Percentiles rank a stretch among this genome's conserved stretches.
These are phyloP conservation scores for Leptosphaerulina australis DNA, from an alignment of 2,329 filamentous ascomycete species.

Conservation along the genomic window DNA sequence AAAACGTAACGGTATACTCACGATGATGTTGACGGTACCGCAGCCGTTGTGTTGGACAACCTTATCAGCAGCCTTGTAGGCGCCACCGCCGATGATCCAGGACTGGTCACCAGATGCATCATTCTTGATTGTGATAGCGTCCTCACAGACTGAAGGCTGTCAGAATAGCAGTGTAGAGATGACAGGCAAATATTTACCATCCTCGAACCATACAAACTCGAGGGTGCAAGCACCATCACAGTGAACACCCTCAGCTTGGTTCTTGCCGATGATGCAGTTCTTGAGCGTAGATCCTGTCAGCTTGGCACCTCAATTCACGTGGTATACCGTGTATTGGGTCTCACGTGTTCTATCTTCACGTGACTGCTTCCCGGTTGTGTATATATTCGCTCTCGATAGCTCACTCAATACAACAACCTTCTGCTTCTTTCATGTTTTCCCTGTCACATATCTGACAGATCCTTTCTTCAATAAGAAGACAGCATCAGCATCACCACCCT, in stretches of 20 bases:
- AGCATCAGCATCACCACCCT: slow-evolving; percentile 47
- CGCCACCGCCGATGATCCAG: slow-evolving; percentile 49
- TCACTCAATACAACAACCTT: too few species aligned
- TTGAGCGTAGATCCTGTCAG: slow-evolving; percentile 56
- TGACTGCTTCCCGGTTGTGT: too few species aligned
- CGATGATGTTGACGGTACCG: slow-evolving; percentile 41
- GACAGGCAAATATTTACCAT: slow-evolving; percentile 5
- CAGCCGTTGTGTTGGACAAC: slow-evolving; percentile 48
- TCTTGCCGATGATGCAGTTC: slow-evolving; percentile 60
- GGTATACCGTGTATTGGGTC: too few species aligned
- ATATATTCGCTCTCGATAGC: too few species aligned
- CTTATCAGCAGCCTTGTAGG: slow-evolving; percentile 42
- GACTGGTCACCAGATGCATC: slow-evolving; percentile 29
- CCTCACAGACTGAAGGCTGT: slow-evolving; percentile 40
- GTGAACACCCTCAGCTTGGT: slow-evolving; percentile 58
- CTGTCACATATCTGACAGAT: too few species aligned
- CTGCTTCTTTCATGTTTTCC: too few species aligned
- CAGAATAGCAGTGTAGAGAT: background rate
- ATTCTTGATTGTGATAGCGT: slow-evolving; percentile 39
- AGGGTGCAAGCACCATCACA: slow-evolving; percentile 55
- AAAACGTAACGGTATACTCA: background rate
- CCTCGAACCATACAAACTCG: slow-evolving; percentile 51
- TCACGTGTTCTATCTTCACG: too few species aligned
- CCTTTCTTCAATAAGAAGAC: slow-evolving; percentile 58
- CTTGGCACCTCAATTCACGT: too few species aligned